Evolutionary conservation across 257 asterid species (phyloP), one percentile per base, ranked within the genome.

Genomic region (Solanum pennellii): DNA sequence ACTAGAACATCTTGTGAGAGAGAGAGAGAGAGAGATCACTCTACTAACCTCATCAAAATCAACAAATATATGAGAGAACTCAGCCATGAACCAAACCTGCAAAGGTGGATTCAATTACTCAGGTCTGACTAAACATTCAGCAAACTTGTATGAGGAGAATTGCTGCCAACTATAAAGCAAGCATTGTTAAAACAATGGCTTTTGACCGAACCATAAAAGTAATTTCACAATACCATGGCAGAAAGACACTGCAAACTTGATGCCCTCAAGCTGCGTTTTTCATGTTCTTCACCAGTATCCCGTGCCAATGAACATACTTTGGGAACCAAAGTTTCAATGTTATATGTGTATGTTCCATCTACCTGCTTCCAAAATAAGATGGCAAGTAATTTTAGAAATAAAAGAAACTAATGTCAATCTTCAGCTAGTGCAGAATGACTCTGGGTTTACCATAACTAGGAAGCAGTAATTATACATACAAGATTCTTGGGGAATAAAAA

Each of bases 71-170:
- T 95, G 98, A 20, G 99, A 94, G 88, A 96, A 95, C 93, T 93
- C 94, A 59, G 95, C 92, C 99, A 95, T 96, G 94, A 94, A 95
- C 98, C 99, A 95, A 86, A 97, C 94, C 99, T 95, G 93, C 90
- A 88, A 56, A 83, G 90, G 90, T 86, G 82, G 88, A 86, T 41
- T 72, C 82, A 73, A 49, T 49, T 72, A 80, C 49, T 49, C 37
- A 73, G 84, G 60, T 72, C 69, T 37, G 47, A 29, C 44, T 68
- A 47, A 71, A 71, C 25, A 85, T 47, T 82, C 85, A 10, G 85
- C 31, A 82, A 82, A 82, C 66, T 56, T 7, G 25, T 56, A 20
- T 20, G 16, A 29, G 31, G 44, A 47, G 42, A 29, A 82, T 6
- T 49, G 45, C 14, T 52, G 44, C 69, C 27, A 49, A 80, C 27